These are phyloP conservation scores for Globisporangium polare DNA, from an alignment of 352 stramenopile genomes.

Conservation along the genomic window DNA sequence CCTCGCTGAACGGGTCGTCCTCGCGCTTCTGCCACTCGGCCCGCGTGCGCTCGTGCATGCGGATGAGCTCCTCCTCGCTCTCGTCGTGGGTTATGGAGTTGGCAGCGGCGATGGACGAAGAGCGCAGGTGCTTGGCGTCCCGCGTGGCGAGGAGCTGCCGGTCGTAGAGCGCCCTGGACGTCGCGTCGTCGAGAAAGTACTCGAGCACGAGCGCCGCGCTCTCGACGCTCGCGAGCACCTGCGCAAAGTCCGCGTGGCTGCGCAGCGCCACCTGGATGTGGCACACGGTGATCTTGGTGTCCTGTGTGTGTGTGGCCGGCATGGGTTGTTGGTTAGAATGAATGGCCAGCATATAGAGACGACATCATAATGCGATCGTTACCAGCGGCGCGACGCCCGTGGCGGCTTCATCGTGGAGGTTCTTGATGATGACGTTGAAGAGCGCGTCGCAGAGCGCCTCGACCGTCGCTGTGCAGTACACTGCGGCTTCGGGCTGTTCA, in stretches of 20 bases:
- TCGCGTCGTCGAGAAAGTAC: conserved; percentile 52
- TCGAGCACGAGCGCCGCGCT: conserved; percentile 33
- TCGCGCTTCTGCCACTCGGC: conserved; percentile 56
- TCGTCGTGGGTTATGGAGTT: background rate
- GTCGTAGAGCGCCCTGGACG: conserved; percentile 37
- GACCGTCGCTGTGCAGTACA: conserved; percentile 47
- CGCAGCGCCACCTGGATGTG: conserved; percentile 53
- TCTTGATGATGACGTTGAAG: conserved; percentile 42
- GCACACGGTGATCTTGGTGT: conserved; percentile 50
- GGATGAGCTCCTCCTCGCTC: conserved; percentile 39
- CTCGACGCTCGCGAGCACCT: conserved; percentile 31
- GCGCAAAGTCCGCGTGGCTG: conserved; percentile 33
- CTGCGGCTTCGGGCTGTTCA: conserved; percentile 44
- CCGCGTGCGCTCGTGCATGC: conserved; percentile 37
- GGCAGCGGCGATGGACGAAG: too few species aligned
- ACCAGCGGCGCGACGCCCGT: conserved; percentile 26
- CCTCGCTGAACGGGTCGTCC: conserved; percentile 54
- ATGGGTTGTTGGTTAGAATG: background rate
- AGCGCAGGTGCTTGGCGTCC: conserved; percentile 43
- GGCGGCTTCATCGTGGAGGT: conserved; percentile 29
- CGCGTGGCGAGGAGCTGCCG: conserved; percentile 34
- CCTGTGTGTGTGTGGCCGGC: conserved; percentile 10
- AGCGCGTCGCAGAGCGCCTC: conserved; percentile 52
- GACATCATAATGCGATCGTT: too few species aligned
- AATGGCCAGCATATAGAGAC: background rate